These are phyloP conservation scores for Galerina marginata DNA, from an alignment of 768 basidiomycete genomes.

Conservation along the genomic window DNA sequence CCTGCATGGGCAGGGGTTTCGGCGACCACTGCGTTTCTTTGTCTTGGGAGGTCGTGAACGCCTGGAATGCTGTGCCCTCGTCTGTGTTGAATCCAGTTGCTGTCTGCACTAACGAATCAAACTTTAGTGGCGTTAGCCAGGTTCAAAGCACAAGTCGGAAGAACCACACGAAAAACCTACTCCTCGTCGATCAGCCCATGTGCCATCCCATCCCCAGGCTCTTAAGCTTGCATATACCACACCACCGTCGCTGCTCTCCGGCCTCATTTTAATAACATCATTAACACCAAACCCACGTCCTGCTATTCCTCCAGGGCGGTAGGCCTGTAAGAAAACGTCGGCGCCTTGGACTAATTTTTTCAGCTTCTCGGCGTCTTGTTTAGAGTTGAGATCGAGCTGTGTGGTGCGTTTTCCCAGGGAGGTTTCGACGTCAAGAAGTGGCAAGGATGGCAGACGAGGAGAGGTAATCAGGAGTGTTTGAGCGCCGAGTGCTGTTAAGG, in stretches of 20 bases:
- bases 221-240: slow-evolving; percentile 59
- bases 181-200: slow-evolving; percentile 58
- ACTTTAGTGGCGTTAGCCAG: slow-evolving; percentile 37
- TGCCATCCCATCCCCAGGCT: slow-evolving; percentile 64
- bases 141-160: background rate
- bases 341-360: slow-evolving; percentile 41
- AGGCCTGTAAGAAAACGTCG: slow-evolving; percentile 68
- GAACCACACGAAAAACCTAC: slow-evolving; percentile 32
- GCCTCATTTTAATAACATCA: slow-evolving; percentile 41
- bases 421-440: slow-evolving; percentile 59
- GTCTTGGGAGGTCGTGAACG: slow-evolving; percentile 24
- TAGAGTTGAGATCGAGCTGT: slow-evolving; percentile 54
- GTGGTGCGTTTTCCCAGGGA: slow-evolving; percentile 68
- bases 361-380: slow-evolving; percentile 38
- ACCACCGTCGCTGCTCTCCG: slow-evolving; percentile 30
- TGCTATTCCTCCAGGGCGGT: slow-evolving; percentile 56
- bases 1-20: slow-evolving; percentile 59
- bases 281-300: slow-evolving; percentile 52
- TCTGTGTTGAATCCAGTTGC: slow-evolving; percentile 64
- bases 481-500: slow-evolving; percentile 54
- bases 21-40: slow-evolving; percentile 17
- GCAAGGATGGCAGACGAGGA: slow-evolving; percentile 55
- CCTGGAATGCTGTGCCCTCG: slow-evolving; percentile 54
- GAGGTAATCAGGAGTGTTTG: slow-evolving; percentile 63
- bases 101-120: slow-evolving; percentile 69